Conservation (phyloP, 2,329 filamentous ascomycete genomes). For the Elsinoe fawcettii region DNA sequence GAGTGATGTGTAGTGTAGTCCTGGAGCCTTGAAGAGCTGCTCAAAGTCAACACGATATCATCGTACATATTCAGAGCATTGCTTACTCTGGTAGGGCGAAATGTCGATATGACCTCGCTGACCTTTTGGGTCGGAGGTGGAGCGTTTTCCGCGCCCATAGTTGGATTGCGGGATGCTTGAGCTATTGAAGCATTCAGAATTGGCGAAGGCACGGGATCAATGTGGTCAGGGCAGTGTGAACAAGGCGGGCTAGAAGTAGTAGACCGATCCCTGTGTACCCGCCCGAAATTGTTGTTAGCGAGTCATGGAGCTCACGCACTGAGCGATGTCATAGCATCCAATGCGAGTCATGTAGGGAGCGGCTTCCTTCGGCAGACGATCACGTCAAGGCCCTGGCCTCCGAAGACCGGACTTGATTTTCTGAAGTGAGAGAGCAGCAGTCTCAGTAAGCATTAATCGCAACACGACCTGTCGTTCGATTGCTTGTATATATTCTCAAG, state of each 20-base stretch:
- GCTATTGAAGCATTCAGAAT: too few species aligned
- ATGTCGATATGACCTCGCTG: conserved; percentile 67
- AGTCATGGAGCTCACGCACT: too few species aligned
- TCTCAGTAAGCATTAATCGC: neutral
- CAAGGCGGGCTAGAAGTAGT: too few species aligned
- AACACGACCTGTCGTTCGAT: neutral
- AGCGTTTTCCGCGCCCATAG: conserved; percentile 23
- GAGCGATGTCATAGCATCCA: neutral
- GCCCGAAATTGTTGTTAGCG: too few species aligned
- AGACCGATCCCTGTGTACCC: too few species aligned
- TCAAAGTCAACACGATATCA: neutral
- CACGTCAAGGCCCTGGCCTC: neutral
- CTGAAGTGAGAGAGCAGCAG: neutral
- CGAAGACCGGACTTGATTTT: neutral
- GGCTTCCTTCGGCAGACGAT: neutral
- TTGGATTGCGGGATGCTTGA: neutral
- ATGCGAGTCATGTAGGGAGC: neutral
- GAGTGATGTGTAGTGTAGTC: conserved; percentile 65
- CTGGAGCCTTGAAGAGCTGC: conserved; percentile 40
- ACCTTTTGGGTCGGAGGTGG: conserved; percentile 49
- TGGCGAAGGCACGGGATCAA: too few species aligned
- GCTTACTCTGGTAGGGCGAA: conserved; percentile 69
- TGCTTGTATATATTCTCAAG: too few species aligned
- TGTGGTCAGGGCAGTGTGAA: too few species aligned
- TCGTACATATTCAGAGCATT: neutral